Base-by-base conservation (phyloP, 1,284 basidiomycete genomes). In the Chalciporus sp. region DNA sequence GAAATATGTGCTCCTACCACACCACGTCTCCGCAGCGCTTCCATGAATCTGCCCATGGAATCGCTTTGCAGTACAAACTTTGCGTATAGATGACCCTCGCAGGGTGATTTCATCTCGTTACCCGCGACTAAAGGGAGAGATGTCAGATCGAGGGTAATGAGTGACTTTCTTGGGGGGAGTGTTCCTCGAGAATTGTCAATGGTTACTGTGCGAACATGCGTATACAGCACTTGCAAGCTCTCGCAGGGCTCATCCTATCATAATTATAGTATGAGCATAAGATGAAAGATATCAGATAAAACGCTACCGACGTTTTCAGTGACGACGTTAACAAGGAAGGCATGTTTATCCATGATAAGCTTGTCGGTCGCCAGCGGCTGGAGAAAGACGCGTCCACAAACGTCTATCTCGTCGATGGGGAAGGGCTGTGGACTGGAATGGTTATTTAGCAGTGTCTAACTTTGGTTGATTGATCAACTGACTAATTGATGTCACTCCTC, bases 361-460 rank as follows among this genome's bases (percentile, higher is more conserved):
- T 77, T 72, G 59, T 78, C 76, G 9, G 70, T 70, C 16, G 68
- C 67, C 48, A 71, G 72, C 26, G 69, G 61, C 42, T 75, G 66
- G 16, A 66, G 64, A 48, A 67, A 73, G 31, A 63, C 61, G 29
- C 57, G 59, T n/a, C 67, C 75, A 47, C 73, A 72, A 7, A 78
- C 68, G 19, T 65, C 56, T 50, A 86, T 72, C 48, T 74, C 69
- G 4, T 69, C 64, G 14, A 80, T 69, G 19, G 69, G 60, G 58
- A 88, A 86, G 9, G 83, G 81, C 53, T 88, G 85, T 9, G 85
- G 83, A 58, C 85, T 87, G 43, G 23, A 49, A 44, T 40, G 35
- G 27, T 9, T 16, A 6, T 37, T 56, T 39, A 55, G 56, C 55
- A 11, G 9, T 14, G 2, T 20, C 17, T 12, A 42, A 50, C 43